These are phyloP conservation scores for Ambrosiella cleistominuta DNA, from an alignment of 2,329 filamentous ascomycete genomes.

Conservation along the genomic window DNA sequence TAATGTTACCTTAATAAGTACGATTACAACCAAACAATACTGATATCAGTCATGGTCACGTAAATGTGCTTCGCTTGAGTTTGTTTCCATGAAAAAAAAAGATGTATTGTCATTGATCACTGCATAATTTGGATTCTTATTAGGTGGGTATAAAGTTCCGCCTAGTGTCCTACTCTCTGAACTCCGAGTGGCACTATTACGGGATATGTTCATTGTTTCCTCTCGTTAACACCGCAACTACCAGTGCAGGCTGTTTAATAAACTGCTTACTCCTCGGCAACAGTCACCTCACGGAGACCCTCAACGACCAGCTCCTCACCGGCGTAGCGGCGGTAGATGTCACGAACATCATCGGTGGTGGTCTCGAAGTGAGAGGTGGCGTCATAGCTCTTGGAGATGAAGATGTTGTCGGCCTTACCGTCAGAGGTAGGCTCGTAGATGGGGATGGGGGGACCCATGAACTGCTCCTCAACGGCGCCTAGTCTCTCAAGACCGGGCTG, in stretches of 20 bases:
- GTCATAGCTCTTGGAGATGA: conserved; percentile 97
- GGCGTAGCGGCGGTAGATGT: conserved; percentile 72
- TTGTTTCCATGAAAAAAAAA: background rate
- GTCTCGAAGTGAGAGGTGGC: conserved; percentile 97
- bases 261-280: conserved; percentile 34
- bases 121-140: conserved; percentile 12
- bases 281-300: conserved; percentile 62
- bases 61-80: background rate
- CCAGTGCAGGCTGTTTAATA: background rate
- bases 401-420: conserved; percentile 77
- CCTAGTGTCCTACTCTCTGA: background rate
- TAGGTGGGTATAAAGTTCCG: conserved; percentile 13
- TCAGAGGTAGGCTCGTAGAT: conserved; percentile 80
- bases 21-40: background rate
- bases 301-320: conserved; percentile 79
- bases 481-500: conserved; percentile 82
- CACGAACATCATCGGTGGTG: conserved; percentile 72
- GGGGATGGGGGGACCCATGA: conserved; percentile 81
- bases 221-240: background rate
- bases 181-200: background rate
- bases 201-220: conserved; percentile 10
- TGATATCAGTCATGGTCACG: background rate
- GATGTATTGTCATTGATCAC: background rate
- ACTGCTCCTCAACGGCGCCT: conserved; percentile 88
- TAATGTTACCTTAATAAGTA: background rate